A percentile compares a stretch with the other conserved stretches of the same genome.
Evolutionary conservation across 2,329 filamentous ascomycete genomes (phyloP).

Genomic region (Epichloe uncinata): DNA sequence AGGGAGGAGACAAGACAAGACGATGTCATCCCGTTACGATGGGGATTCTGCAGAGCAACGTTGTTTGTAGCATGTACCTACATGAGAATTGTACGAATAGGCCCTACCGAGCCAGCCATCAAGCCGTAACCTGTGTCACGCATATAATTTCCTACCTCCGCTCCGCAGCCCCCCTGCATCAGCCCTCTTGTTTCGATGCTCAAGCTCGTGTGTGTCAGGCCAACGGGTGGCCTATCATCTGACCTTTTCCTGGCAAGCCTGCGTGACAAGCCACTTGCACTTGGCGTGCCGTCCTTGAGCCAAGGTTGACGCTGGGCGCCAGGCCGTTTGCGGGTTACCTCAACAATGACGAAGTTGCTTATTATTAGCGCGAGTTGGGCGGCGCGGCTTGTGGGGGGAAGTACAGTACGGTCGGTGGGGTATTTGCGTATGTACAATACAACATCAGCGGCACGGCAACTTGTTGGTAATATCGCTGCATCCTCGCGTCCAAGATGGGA

Average conservation of each 20-base stretch:
- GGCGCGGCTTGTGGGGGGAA: no score
- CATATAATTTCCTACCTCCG: neutral
- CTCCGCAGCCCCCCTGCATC: neutral
- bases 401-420: no score
- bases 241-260: neutral
- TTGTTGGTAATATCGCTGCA: no score
- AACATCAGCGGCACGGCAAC: no score
- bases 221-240: neutral
- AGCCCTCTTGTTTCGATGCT: neutral
- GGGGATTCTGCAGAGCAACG: neutral
- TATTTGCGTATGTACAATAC: no score
- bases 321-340: neutral
- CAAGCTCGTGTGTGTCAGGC: neutral
- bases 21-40: neutral
- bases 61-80: neutral
- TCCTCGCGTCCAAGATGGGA: no score
- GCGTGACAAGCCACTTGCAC: neutral
- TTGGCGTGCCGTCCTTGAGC: neutral
- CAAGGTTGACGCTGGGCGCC: neutral
- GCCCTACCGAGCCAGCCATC: neutral
- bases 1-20: neutral
- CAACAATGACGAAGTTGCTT: neutral
- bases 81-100: neutral
- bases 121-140: neutral
- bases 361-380: no score